Conservation (phyloP, 345 rosid species). For the Carallia brachiata region DNA sequence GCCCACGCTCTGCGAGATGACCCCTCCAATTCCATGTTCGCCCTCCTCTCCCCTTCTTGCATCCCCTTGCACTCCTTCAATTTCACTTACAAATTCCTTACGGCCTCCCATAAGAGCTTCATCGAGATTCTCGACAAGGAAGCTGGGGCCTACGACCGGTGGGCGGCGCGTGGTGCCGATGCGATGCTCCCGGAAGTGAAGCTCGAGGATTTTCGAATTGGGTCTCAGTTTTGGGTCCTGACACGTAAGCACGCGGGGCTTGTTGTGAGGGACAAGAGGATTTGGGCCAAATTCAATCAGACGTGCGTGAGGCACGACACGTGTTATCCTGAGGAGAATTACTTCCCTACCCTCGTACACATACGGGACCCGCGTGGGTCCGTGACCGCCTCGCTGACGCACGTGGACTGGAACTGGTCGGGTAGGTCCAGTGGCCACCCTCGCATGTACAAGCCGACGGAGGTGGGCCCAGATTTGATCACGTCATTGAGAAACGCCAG, state of each 20-base stretch:
- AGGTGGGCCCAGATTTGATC: conserved; percentile 59
- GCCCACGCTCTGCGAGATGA: not conserved
- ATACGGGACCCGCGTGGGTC: conserved; percentile 56
- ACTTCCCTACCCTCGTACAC: conserved; percentile 70
- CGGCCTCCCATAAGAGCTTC: no score
- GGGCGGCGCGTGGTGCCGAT: no score
- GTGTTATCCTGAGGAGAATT: conserved; percentile 75
- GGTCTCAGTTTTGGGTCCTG: no score
- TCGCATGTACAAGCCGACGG: conserved; percentile 38
- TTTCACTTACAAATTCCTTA: not conserved
- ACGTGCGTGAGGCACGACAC: conserved; percentile 49
- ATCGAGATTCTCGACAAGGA: no score
- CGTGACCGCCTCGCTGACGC: conserved; percentile 55
- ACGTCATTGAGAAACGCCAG: conserved; percentile 28
- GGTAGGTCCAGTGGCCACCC: conserved; percentile 61
- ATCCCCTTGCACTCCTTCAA: no score
- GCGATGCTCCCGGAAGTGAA: no score
- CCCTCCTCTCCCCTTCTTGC: no score
- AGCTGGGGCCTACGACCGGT: no score
- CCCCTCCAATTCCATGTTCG: not conserved
- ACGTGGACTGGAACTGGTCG: conserved; percentile 61
- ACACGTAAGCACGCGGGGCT: no score
- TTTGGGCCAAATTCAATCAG: conserved; percentile 41
- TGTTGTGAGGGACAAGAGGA: conserved; percentile 4
- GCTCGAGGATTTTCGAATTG: no score